Evolutionary conservation across 1,139 yeast genomes (phyloP).

Genomic region (Debaryomyces sp.): DNA sequence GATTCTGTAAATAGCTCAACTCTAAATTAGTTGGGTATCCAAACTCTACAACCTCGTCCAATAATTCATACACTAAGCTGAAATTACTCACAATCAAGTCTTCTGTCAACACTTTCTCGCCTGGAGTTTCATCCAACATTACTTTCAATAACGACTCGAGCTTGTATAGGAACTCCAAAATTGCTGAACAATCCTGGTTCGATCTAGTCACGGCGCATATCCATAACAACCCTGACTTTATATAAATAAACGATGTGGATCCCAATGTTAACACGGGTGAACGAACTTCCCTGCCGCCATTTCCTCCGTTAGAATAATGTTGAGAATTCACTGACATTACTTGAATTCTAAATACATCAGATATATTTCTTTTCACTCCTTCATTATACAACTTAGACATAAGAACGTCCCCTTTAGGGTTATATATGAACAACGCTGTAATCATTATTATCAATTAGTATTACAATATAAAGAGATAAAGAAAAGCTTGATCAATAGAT

Average conservation of each 20-base stretch:
- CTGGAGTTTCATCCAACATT: constrained; percentile 17
- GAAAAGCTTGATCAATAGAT: neutral
- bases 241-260: constrained; percentile 86
- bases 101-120: constrained; percentile 25
- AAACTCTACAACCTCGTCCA: constrained; percentile 78
- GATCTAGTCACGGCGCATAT: constrained; percentile 85
- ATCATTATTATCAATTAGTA: constrained; percentile 54
- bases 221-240: constrained; percentile 71
- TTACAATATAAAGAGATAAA: neutral
- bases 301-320: constrained; percentile 14
- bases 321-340: constrained; percentile 59
- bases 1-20: constrained; percentile 32
- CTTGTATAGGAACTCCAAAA: constrained; percentile 76
- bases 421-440: constrained; percentile 76
- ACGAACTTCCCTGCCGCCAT: constrained; percentile 39
- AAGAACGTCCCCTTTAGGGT: constrained; percentile 82
- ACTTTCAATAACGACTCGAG: constrained; percentile 49
- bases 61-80: constrained; percentile 67
- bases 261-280: constrained; percentile 92
- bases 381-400: constrained; percentile 75
- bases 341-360: constrained; percentile 92
- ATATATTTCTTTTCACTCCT: constrained; percentile 63
- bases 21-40: constrained; percentile 85
- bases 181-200: constrained; percentile 80
- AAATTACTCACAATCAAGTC: constrained; percentile 54